Base-by-base conservation (phyloP, 176 grass and related monocot species). In the Aechmea fasciata region DNA sequence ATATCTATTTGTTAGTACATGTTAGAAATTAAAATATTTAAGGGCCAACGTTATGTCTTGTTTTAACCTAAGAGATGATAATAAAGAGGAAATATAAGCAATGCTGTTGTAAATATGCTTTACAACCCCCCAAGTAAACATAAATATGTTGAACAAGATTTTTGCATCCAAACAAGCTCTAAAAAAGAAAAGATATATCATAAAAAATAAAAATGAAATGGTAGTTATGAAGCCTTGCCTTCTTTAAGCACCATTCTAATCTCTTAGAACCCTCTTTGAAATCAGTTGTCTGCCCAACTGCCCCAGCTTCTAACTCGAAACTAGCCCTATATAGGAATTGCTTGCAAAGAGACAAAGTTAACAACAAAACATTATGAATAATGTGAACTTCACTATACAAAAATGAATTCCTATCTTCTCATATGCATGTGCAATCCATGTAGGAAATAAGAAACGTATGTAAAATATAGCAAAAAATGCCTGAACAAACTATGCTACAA, bases 231-330 rank as follows among this genome's bases (percentile, higher is more conserved):
- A 28, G 14, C 17, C 76, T 83, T 99, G 77, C 94, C 94, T 99
- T 99, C 64, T 99, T 99, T 71, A 99, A 71, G 81, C 77, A 85
- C 94, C 94, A 99, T 75, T 99, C 94, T 79, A 99, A 80, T 69
- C 94, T 99, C 75, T 75, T 93, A 69, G 82, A 81, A 57, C 89
- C 94, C 83, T 99, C 94, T 79, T 93, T 99, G 82, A 93, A 99
- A 85, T 99, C 87, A 1, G 94, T 81, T 33, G 81, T 90, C 77
- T 99, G 94, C 49, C 94, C 94, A 68, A 85, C 24, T 68, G 87
- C 89, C 57, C 94, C 89, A 75, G 94, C 81, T 87, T 99, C 89
- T 72, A 99, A 70, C 74, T 99, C 94, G 82, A 93, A 99, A 85
- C 94, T 93, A 51, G 83, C 87, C 80, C 94, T 99, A 54, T 9